Percentiles rank a stretch among this genome's conserved stretches.
Evolutionary conservation across 2,329 filamentous ascomycete genomes (phyloP).

Genomic region (Aspergillus fijiensis): DNA sequence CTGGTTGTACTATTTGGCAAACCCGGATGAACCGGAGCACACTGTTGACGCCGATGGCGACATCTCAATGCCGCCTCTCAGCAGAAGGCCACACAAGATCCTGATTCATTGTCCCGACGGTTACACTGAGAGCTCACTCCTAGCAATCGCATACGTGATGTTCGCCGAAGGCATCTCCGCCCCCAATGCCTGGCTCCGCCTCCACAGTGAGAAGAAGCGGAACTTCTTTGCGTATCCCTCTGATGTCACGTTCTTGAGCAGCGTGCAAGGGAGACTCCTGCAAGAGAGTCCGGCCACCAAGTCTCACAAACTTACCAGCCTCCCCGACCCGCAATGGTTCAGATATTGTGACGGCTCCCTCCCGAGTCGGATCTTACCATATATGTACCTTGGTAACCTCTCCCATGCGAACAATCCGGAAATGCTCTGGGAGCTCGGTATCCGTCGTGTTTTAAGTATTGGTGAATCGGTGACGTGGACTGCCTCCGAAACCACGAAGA

Average conservation of each 20-base stretch:
- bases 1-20: conserved; percentile 83
- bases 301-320: conserved; percentile 23
- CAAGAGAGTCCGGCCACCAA: conserved; percentile 45
- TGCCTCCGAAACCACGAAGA: conserved; percentile 66
- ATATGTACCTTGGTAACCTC: conserved; percentile 95
- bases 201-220: conserved; percentile 76
- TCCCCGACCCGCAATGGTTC: conserved; percentile 72
- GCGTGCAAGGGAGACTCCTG: conserved; percentile 73
- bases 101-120: conserved; percentile 93
- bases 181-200: conserved; percentile 79
- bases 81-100: conserved; percentile 61
- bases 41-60: conserved; percentile 55
- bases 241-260: conserved; percentile 78
- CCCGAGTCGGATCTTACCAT: conserved; percentile 82
- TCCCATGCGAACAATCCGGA: conserved; percentile 92
- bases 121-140: conserved; percentile 89
- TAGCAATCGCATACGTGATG: conserved; percentile 89
- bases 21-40: conserved; percentile 52
- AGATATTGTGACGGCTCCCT: conserved; percentile 82
- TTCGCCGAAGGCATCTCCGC: conserved; percentile 80
- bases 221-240: conserved; percentile 97
- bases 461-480: conserved; percentile 85
- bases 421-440: conserved; percentile 74
- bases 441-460: conserved; percentile 84
- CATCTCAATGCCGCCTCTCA: conserved; percentile 50